Evolutionary conservation across 257 asterid genomes (phyloP).

Genomic region (Solanum pennellii): DNA sequence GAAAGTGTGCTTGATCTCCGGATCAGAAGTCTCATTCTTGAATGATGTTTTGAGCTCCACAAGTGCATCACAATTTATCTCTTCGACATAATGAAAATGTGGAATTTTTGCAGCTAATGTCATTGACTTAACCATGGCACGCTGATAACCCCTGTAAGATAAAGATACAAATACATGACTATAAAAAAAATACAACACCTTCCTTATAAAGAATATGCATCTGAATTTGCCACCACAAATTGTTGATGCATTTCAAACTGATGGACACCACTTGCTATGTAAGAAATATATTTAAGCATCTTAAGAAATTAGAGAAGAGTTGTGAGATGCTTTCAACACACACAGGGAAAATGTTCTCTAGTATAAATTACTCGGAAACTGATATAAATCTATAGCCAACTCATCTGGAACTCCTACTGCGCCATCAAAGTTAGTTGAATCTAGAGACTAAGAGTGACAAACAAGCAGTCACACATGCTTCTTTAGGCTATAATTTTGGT

Average conservation of each 20-base stretch:
- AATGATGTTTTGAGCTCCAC: slow-evolving; percentile 65
- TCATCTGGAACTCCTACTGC: background rate
- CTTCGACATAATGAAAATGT: slow-evolving; percentile 90
- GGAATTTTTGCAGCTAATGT: slow-evolving; percentile 85
- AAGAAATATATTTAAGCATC: background rate
- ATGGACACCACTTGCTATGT: background rate
- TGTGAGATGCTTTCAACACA: background rate
- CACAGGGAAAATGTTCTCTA: background rate
- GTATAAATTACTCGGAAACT: background rate
- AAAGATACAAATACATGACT: background rate
- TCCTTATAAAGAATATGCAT: background rate
- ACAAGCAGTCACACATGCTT: background rate
- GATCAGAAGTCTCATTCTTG: slow-evolving; percentile 61
- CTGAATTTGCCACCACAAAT: background rate
- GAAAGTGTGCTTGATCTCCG: slow-evolving; percentile 66
- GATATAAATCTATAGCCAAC: background rate
- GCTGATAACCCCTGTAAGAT: slow-evolving; percentile 79
- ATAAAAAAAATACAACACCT: background rate
- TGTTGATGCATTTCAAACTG: background rate
- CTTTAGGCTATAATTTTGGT: background rate
- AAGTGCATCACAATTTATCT: slow-evolving; percentile 69
- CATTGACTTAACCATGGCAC: slow-evolving; percentile 94
- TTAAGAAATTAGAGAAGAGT: background rate
- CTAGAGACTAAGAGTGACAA: background rate
- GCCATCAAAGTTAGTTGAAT: background rate